A percentile compares a stretch with the other conserved stretches of the same genome.
These are phyloP conservation scores for Aphanocladium album DNA, from an alignment of 2,329 filamentous ascomycete species.

Conservation along the genomic window DNA sequence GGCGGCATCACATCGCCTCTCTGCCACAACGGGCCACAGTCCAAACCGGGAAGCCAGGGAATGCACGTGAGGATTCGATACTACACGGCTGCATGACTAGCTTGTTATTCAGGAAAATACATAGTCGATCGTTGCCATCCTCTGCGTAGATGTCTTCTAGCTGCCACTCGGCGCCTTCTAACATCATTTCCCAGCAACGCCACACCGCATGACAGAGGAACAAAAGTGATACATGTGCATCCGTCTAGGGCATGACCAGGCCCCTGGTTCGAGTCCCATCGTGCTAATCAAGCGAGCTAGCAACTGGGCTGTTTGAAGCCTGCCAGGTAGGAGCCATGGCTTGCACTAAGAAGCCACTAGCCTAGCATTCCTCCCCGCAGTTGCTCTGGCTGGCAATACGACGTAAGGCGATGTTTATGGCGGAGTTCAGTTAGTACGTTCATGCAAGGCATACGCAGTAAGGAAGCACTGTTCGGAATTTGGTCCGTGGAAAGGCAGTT, in stretches of 20 bases:
- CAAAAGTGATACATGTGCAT: not conserved
- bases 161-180: not conserved
- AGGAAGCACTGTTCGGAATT: not conserved
- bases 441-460: not conserved
- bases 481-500: no score
- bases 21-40: not conserved
- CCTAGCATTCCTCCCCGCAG: not conserved
- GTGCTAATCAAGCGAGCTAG: not conserved
- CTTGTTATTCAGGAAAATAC: not conserved
- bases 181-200: not conserved
- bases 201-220: not conserved
- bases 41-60: not conserved
- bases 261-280: not conserved
- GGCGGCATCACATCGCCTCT: not conserved
- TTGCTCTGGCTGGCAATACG: not conserved
- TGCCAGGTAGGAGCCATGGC: not conserved
- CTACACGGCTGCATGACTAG: not conserved
- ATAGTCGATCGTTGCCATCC: not conserved
- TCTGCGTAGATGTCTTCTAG: not conserved
- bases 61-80: not conserved
- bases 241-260: no score
- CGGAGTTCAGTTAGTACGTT: not conserved
- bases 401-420: no score
- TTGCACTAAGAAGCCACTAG: not conserved
- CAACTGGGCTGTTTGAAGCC: not conserved